phyloP scores from a whole-genome alignment of 805 yeast genomes.

The Lipomyces orientalis region DNA sequence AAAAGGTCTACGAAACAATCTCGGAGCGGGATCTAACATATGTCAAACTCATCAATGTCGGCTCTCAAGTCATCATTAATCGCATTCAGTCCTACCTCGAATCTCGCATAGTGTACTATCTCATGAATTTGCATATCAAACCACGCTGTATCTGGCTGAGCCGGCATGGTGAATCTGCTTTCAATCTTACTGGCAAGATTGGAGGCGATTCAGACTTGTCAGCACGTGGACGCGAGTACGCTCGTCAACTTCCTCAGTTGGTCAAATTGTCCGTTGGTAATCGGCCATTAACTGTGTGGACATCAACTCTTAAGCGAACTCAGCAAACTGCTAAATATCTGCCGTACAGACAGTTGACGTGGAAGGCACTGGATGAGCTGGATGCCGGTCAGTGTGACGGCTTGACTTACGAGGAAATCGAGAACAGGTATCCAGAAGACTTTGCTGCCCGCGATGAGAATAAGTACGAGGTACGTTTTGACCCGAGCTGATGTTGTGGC shows the following conservation, averaged over 20 bases:
- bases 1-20: conserved; percentile 77
- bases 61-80: conserved; percentile 86
- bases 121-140: conserved; percentile 92
- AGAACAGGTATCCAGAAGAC: conserved; percentile 84
- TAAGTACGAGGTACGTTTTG: conserved; percentile 65
- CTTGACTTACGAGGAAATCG: conserved; percentile 92
- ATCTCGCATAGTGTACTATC: conserved; percentile 90
- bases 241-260: conserved; percentile 76
- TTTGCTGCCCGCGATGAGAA: conserved; percentile 94
- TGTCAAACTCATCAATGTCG: conserved; percentile 85
- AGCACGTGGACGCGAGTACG: conserved; percentile 83
- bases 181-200: conserved; percentile 89
- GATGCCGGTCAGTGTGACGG: conserved; percentile 99
- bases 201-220: conserved; percentile 93
- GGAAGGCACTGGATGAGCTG: conserved; percentile 97
- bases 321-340: conserved; percentile 87
- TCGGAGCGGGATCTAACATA: conserved; percentile 69
- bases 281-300: conserved; percentile 85
- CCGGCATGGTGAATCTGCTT: conserved; percentile 94
- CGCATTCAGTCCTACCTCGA: conserved; percentile 86
- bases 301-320: conserved; percentile 88
- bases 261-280: conserved; percentile 64
- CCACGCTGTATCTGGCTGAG: conserved; percentile 93
- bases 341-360: conserved; percentile 80
- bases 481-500: conserved; percentile 10